Evolutionary conservation across 2,329 filamentous ascomycete species (phyloP), one percentile per base, ranked within the genome.

Genomic region (Helotiales sp.): DNA sequence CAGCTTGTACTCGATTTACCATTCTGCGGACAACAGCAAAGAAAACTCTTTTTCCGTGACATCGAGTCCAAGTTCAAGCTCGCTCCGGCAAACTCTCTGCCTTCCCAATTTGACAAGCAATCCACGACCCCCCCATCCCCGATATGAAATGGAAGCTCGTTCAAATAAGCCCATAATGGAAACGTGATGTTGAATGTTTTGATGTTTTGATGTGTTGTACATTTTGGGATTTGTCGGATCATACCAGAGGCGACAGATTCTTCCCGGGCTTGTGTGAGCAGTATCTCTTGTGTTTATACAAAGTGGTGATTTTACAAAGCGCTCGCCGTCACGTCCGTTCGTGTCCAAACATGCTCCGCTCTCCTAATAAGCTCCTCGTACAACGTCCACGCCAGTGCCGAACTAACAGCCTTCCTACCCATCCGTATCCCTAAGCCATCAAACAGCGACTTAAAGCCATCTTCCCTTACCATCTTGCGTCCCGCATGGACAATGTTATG

Each of bases 371-470:
- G 80, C 79, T 97, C 95, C 81, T 99, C 96, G 77, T 99, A 99
- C 47, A 97, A 85, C 10, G 95, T 98, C 96, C 96, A 99, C 7
- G 95, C 95, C 72, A 98, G 84, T n/a, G 96, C 96, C 61, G 91
- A 95, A 79, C 94, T 97, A 52, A 97, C 80, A 5, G 93, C 95
- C 79, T 99, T 99, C 73, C 96, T 86, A 54, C 90, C 91, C 84
- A 98, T 97, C 65, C 96, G 87, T 72, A 99, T 82, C 1, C 87
- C 92, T 64, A 99, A 80, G 0, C 96, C 96, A 78, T 96, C 91
- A 80, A 96, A 94, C 66, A 99, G 84, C 68, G 91, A 91, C 63
- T 90, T 85, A 22, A 91, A 73, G 0, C 95, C 95, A 70, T 97
- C 95, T 74, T 97, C 91, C 1, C 81, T 80, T 3, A 98, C 78